phyloP scores from a whole-genome alignment of 805 yeast genomes.

The Ogataea zsoltii region DNA sequence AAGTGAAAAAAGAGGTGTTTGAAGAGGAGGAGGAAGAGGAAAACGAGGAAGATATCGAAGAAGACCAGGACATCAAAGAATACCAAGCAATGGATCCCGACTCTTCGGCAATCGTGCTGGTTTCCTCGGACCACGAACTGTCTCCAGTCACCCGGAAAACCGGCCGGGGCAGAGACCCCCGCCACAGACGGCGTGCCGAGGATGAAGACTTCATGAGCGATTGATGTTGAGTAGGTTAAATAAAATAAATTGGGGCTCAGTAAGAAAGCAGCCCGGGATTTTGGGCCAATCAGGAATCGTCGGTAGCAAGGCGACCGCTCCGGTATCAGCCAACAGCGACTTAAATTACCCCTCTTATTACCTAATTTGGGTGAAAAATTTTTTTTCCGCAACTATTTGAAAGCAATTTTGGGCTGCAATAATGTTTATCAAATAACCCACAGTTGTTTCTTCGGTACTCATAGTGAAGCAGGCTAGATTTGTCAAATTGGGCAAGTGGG shows the following conservation, averaged over 20 bases:
- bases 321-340: neutral
- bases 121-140: conserved; percentile 15
- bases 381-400: neutral
- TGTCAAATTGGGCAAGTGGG: neutral
- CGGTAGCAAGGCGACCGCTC: neutral
- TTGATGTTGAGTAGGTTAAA: conserved; percentile 1
- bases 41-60: conserved; percentile 4
- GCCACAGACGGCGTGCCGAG: conserved; percentile 1
- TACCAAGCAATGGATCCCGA: conserved; percentile 11
- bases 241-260: neutral
- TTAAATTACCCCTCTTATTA: neutral
- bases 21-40: conserved; percentile 1
- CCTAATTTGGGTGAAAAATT: conserved; percentile 1
- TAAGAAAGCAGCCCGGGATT: neutral
- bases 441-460: neutral
- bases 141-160: neutral
- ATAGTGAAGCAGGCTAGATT: too few species aligned
- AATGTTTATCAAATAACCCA: neutral
- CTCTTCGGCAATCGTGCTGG: conserved; percentile 19
- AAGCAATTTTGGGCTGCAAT: neutral
- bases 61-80: conserved; percentile 1
- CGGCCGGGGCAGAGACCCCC: neutral
- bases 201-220: conserved; percentile 17
- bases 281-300: neutral
- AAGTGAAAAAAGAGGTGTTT: neutral